Evolutionary conservation across 257 asterid species (phyloP), one percentile per base, ranked within the genome.

Genomic region (Petunia axillaris): DNA sequence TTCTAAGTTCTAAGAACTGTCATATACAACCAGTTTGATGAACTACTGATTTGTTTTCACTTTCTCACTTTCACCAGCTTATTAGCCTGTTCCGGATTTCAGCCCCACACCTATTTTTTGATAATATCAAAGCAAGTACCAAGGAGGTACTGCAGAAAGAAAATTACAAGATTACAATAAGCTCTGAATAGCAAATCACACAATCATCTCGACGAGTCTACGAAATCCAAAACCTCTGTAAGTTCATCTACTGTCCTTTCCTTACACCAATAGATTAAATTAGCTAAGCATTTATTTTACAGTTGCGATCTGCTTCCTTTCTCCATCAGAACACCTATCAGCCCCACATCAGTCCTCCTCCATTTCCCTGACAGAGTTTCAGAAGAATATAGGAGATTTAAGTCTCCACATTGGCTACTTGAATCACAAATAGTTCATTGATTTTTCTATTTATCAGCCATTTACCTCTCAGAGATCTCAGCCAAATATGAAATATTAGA

Each of bases 381-480:
- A 10, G 35, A 36, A 13, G 46, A 73, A 50, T 14, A 11, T 36
- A 35, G 46, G 78, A 65, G 74, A 40, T 65, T 50, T 73, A 11
- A 73, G 46, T 50, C 5, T 16, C 25, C 62, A 73, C 78, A 73
- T 50, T 11, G 63, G 46, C 78, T 73, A 71, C 35, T 35, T 73
- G 78, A 73, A 50, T 73, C 48, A 36, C 62, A 50, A 52, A 50
- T 73, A 73, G 36, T 50, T 73, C 63, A 50, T 50, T 73, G 10
- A 13, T 50, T 73, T 46, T 43, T 68, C 76, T 39, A 43, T 68
- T 68, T 39, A 48, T 73, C 62, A 50, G 63, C 16, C 48, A 13
- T 73, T 50, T 73, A 54, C 36, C 62, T 73, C 62, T 36, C 78
- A 73, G 78, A 73, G 6, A 73, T 73, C 14, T 50, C 46, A 50